Percentiles rank a stretch among this genome's conserved stretches.
These are phyloP conservation scores for Entomortierella lignicola DNA, from an alignment of 192 early-diverging fungal genomes.

Conservation along the genomic window DNA sequence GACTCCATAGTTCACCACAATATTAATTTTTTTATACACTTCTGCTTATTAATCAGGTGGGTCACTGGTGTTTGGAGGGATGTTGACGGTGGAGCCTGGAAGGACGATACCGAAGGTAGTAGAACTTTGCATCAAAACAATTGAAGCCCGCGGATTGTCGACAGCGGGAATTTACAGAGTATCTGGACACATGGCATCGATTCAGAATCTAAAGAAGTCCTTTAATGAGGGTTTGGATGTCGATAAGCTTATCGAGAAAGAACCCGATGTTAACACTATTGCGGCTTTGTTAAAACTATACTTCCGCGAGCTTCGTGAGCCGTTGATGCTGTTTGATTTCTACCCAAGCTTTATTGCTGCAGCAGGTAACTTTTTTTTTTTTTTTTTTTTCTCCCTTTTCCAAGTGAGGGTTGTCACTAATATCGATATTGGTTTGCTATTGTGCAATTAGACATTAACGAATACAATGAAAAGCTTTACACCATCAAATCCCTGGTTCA, in stretches of 20 bases:
- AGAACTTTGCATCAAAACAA: conserved; percentile 68
- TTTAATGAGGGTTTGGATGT: conserved; percentile 66
- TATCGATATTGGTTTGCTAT: not conserved
- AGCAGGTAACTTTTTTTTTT: conserved; percentile 51
- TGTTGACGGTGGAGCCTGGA: conserved; percentile 54
- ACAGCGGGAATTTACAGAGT: conserved; percentile 75
- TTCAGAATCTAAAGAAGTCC: conserved; percentile 63
- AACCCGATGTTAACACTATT: conserved; percentile 76
- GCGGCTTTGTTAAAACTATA: conserved; percentile 81
- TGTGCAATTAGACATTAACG: conserved; percentile 53
- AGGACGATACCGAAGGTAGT: conserved; percentile 63
- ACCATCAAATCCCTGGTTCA: conserved; percentile 76
- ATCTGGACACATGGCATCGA: conserved; percentile 68
- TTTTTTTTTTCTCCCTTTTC: not conserved
- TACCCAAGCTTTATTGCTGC: conserved; percentile 79
- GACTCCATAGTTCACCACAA: too few relatives aligned
- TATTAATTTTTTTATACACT: conserved; percentile 8
- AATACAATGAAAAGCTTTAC: conserved; percentile 78
- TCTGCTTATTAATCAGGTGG: not conserved
- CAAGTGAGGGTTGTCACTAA: not conserved
- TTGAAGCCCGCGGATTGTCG: conserved; percentile 68
- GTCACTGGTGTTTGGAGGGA: conserved; percentile 48
- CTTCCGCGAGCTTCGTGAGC: conserved; percentile 77
- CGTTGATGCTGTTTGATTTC: conserved; percentile 75
- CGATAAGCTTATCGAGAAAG: conserved; percentile 62